Conservation (phyloP, 768 basidiomycete species). For the Boletus rubroflammeus region DNA sequence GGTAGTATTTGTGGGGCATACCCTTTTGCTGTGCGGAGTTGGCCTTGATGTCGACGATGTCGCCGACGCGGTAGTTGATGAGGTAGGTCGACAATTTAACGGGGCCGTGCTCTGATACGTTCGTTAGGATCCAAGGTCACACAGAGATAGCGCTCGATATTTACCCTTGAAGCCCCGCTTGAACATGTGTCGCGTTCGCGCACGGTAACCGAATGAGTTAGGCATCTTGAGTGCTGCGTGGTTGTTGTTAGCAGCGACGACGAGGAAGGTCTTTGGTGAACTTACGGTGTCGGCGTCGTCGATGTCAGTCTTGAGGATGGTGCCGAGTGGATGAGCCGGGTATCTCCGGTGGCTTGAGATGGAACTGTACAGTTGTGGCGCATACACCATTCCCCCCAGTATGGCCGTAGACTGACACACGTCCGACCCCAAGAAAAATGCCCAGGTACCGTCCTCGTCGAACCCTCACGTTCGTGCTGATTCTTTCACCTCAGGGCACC, state of each 20-base stretch:
- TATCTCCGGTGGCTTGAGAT: constrained; percentile 60
- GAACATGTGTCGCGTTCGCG: constrained; percentile 99
- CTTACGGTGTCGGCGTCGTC: constrained; percentile 48
- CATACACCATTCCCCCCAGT: constrained; percentile 36
- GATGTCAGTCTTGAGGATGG: constrained; percentile 45
- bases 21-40: constrained; percentile 99
- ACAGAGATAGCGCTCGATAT: constrained; percentile 24
- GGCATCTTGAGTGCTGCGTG: constrained; percentile 79
- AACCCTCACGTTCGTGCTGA: constrained; percentile 24
- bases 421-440: constrained; percentile 68
- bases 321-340: constrained; percentile 38
- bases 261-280: constrained; percentile 19
- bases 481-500: constrained; percentile 60
- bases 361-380: constrained; percentile 65
- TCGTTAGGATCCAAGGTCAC: constrained; percentile 2
- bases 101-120: constrained; percentile 72
- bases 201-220: constrained; percentile 99
- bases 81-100: constrained; percentile 92
- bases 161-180: constrained; percentile 97
- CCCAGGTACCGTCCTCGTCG: constrained; percentile 61
- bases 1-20: constrained; percentile 99
- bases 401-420: constrained; percentile 31
- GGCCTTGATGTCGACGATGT: constrained; percentile 99
- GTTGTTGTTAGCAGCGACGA: constrained; percentile 9
- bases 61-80: constrained; percentile 89